Conservation (phyloP, 2,329 filamentous ascomycete genomes). For the Alternaria gaisen region DNA sequence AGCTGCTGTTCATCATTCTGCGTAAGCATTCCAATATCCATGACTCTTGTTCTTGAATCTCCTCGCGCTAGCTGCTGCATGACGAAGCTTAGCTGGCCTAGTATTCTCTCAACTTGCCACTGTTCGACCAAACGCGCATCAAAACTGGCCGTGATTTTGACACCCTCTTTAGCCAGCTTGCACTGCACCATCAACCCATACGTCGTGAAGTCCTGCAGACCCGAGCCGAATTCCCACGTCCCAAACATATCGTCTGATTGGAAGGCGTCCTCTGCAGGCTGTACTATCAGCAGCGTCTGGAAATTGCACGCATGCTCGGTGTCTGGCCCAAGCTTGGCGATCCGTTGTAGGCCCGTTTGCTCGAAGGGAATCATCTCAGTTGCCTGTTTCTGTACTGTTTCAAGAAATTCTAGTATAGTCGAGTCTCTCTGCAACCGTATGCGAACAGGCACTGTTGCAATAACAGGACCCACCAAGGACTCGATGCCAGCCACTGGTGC, state of each 20-base stretch:
- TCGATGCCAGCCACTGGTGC: background rate
- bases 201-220: no score
- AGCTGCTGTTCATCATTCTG: background rate
- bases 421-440: conserved; percentile 10
- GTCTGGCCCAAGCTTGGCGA: conserved; percentile 7
- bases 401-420: conserved; percentile 19
- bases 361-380: conserved; percentile 39
- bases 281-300: conserved; percentile 62
- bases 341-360: conserved; percentile 46
- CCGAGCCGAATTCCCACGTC: no score
- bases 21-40: background rate
- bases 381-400: conserved; percentile 22
- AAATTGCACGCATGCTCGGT: conserved; percentile 49
- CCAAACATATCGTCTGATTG: background rate
- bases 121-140: no score
- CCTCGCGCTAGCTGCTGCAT: background rate
- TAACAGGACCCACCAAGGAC: conserved; percentile 53
- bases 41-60: background rate
- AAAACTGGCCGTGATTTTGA: no score
- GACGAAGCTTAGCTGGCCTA: background rate
- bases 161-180: no score
- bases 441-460: conserved; percentile 50
- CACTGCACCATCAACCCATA: no score
- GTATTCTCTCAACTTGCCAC: no score
- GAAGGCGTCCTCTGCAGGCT: conserved; percentile 31